Evolutionary conservation across 331 rosid species (phyloP), one percentile per base, ranked within the genome.

Genomic region (Spiraea crenata): DNA sequence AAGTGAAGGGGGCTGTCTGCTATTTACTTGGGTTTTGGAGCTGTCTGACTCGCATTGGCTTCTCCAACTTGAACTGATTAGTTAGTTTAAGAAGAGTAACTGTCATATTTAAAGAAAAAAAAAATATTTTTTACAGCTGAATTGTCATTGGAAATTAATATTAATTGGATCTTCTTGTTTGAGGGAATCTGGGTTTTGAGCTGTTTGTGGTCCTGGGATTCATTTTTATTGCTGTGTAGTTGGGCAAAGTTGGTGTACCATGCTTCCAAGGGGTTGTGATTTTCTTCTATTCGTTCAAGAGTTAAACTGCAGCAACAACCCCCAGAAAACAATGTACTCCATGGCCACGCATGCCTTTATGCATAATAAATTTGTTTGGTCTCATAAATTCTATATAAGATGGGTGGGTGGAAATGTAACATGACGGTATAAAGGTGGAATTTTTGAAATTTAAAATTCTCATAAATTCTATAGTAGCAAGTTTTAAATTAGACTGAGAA

Each of bases 1-100:
- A 25, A 5, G 37, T 57, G 35, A 3, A 3, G 65, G 74, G 65
- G 57, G 19, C 7, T 69, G 3, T 55, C 4, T 20, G 74, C 74
- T 56, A 70, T 25, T 25, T 25, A 25, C 5, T 3, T 60, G 34
- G 42, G 44, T 54, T 12, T 14, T 55, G 74, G 40, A 40, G 60
- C 62, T 39, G 15, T 20, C 60, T 54, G 3, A 39, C 13, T 68
- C 54, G 9, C 14, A 1, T 52, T 17, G 59, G 48, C 47, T 38
- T 35, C 49, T 38, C 17, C 15, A 67, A 50, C 72, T 67, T 38
- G 62, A 19, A 40, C 35, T 60, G 48, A 58, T 58, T 25, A 25
- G 31, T 25, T 25, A 25, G 31, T 25, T 25, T 25, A 25, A 25
- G 31, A 25, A 25, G 31, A 25, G 31, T 25, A 2, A 25, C 31